Evolutionary conservation across 805 yeast species (phyloP).

Genomic region (Saccharomycopsis javanensis): DNA sequence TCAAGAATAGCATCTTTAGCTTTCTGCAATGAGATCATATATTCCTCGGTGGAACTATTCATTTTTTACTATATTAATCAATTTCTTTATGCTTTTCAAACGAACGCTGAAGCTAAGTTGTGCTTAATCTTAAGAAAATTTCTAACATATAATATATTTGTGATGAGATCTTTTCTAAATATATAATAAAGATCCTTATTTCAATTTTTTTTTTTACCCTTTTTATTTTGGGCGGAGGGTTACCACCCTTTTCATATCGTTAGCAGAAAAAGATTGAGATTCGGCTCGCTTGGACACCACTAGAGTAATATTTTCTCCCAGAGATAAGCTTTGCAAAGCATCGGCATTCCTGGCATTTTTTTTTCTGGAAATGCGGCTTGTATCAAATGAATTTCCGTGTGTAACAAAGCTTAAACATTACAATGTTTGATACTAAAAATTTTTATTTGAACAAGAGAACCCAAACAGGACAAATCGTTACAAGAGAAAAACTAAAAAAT

Average conservation of each 20-base stretch:
- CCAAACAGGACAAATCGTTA: neutral
- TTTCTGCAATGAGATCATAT: conserved; percentile 4
- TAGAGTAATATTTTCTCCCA: neutral
- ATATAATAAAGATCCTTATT: neutral
- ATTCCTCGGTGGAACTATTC: conserved; percentile 3
- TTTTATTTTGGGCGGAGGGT: neutral
- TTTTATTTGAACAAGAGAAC: neutral
- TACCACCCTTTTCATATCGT: neutral
- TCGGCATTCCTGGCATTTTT: conserved; percentile 1
- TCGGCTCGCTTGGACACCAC: neutral
- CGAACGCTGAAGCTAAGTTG: too few species aligned
- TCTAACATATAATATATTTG: too few species aligned
- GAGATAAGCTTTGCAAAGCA: neutral
- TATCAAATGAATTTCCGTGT: neutral
- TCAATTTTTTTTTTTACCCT: neutral
- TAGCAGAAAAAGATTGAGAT: neutral
- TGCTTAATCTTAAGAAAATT: too few species aligned
- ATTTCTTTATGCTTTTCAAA: too few species aligned
- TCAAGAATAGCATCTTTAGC: conserved; percentile 9
- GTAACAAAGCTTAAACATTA: neutral
- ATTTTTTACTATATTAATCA: too few species aligned
- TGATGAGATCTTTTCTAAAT: neutral
- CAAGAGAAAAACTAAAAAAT: neutral
- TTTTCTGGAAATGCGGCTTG: neutral
- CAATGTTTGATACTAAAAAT: neutral